Base-by-base conservation (phyloP, 805 yeast genomes). In the Priceomyces carsonii region DNA sequence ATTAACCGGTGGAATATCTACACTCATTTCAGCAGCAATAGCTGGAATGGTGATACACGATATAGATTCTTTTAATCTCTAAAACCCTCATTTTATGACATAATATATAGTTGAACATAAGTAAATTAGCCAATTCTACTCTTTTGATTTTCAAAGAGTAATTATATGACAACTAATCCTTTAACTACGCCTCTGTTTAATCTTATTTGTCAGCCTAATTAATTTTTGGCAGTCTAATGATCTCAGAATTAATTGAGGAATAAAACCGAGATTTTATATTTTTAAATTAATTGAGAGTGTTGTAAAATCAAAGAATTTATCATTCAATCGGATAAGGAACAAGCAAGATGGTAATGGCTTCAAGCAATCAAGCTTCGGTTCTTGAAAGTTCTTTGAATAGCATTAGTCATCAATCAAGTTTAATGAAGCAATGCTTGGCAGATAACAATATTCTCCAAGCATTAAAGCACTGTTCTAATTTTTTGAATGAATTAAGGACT, bases 401-500 rank as follows among this genome's bases (percentile, higher is more conserved):
- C 42, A 85, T 90, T 49, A 74, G 73, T 43, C 85, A 80, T 44
- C 95, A 90, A 55, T 78, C 85, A 4, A 66, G 66, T 33, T 73
- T 75, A 52, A 88, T 91, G 95, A 79, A 82, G 46, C 82, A 80
- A 50, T 77, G 87, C 48, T 69, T 91, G 39, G 82, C 80, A 39
- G 69, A 78, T 8, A 60, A 63, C 41, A 79, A 79, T 51, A 71
- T 91, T 35, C 81, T 91, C 79, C 95, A 83, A 53, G 95, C 96
- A 1, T 63, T 93, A 39, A 86, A 88, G 50, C 93, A 89, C 55
- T 87, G 95, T 21, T 79, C 95, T 20, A 78, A 82, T 18, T 79
- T 89, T 65, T 69, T 93, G 36, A 79, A 81, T 21, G 97, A 90
- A 61, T 66, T 91, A 35, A 71, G 97, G 36, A 84, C 91, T 3